Percentiles rank a stretch among this genome's conserved stretches.
These are phyloP conservation scores for Cyclocybe aegerita DNA, from an alignment of 768 basidiomycete species.

Conservation along the genomic window DNA sequence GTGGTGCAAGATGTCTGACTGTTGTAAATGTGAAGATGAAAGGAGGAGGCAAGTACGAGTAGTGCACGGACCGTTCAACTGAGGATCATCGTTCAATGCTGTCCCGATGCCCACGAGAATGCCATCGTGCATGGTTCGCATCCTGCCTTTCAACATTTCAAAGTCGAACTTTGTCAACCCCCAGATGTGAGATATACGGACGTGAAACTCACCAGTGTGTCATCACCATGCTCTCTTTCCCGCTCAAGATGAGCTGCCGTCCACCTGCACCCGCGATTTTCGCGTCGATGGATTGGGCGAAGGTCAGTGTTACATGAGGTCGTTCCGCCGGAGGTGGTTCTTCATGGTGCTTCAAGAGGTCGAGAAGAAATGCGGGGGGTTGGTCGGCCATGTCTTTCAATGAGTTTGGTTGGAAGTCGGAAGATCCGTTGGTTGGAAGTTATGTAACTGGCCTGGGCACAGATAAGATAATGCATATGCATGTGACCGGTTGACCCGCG, in stretches of 20 bases:
- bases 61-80: constrained; percentile 75
- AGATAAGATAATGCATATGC: too few relatives aligned
- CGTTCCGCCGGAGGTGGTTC: constrained; percentile 22
- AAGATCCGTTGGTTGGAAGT: too few relatives aligned
- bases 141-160: constrained; percentile 45
- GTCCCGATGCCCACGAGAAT: constrained; percentile 93
- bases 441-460: too few relatives aligned
- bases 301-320: constrained; percentile 77
- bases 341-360: neutral
- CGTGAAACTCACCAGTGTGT: constrained; percentile 78
- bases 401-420: too few relatives aligned
- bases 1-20: constrained; percentile 60
- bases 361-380: constrained; percentile 3
- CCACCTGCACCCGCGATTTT: constrained; percentile 80
- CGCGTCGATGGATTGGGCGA: constrained; percentile 85
- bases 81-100: constrained; percentile 87
- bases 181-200: constrained; percentile 57
- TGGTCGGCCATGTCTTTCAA: too few relatives aligned
- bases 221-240: constrained; percentile 86
- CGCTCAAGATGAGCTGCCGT: constrained; percentile 78
- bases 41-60: neutral
- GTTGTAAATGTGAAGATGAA: neutral
- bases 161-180: constrained; percentile 11
- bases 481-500: too few relatives aligned
- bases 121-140: constrained; percentile 89